These are phyloP conservation scores for Hortaea sp. DNA, from an alignment of 2,329 filamentous ascomycete genomes.

Conservation along the genomic window DNA sequence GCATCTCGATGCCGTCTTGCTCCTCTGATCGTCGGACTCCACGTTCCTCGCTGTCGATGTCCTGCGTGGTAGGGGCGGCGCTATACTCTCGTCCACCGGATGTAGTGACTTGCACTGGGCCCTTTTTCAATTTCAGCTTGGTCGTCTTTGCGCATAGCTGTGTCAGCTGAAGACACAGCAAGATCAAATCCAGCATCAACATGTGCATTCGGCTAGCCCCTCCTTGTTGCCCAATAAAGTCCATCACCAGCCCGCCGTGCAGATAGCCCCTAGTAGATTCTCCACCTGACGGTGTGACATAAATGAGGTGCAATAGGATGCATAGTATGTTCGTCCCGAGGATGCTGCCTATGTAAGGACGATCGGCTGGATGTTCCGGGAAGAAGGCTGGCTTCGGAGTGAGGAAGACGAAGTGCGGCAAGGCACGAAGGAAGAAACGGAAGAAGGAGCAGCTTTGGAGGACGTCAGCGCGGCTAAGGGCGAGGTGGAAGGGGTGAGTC, in stretches of 20 bases:
- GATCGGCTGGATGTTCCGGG: slow-evolving; percentile 37
- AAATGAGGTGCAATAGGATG: slow-evolving; percentile 42
- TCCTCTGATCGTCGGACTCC: slow-evolving; percentile 37
- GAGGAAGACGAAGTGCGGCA: slow-evolving; percentile 48
- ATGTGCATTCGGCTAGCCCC: slow-evolving; percentile 46
- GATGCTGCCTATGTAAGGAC: slow-evolving; percentile 45
- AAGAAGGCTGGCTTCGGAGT: slow-evolving; percentile 48
- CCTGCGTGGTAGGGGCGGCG: slow-evolving; percentile 30
- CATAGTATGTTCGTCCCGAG: slow-evolving; percentile 46
- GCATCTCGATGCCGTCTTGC: slow-evolving; percentile 31
- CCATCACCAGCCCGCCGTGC: slow-evolving; percentile 53
- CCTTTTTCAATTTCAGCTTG: slow-evolving; percentile 33
- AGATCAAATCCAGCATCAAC: slow-evolving; percentile 42
- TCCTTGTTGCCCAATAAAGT: slow-evolving; percentile 53
- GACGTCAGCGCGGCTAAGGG: no score
- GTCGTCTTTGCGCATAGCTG: slow-evolving; percentile 47
- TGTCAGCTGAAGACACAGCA: slow-evolving; percentile 46
- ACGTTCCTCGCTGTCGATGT: slow-evolving; percentile 51
- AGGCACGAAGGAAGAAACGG: slow-evolving; percentile 44
- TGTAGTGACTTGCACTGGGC: slow-evolving; percentile 1
- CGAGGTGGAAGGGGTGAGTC: no score
- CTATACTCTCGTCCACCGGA: slow-evolving; percentile 2
- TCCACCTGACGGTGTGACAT: slow-evolving; percentile 32
- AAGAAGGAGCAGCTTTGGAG: slow-evolving; percentile 44
- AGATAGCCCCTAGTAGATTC: slow-evolving; percentile 45